phyloP scores from a whole-genome alignment of 2,329 filamentous ascomycete genomes.

The Alternaria incomplexa region DNA sequence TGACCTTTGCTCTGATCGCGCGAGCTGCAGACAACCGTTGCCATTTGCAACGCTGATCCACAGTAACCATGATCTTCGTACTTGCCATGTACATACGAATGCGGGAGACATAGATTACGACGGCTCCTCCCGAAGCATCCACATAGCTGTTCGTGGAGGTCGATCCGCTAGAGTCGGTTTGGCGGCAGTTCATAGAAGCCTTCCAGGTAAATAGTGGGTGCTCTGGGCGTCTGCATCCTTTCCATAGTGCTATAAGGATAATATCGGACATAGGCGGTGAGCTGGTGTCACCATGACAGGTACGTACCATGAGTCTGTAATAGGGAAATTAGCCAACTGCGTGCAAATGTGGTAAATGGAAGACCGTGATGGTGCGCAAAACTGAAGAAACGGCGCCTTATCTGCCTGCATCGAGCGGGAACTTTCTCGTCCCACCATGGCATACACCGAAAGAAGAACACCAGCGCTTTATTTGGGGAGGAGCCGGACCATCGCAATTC shows the following conservation, averaged over 20 bases:
- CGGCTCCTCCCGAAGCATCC: background rate
- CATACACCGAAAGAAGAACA: constrained; percentile 19
- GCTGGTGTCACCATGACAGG: constrained; percentile 25
- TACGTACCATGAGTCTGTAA: constrained; percentile 23
- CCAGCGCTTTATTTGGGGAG: constrained; percentile 15
- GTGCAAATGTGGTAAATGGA: constrained; percentile 8
- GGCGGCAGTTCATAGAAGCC: constrained; percentile 15
- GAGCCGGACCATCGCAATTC: constrained; percentile 2
- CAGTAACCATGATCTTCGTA: background rate
- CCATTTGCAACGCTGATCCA: constrained; percentile 17
- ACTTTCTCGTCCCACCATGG: constrained; percentile 30
- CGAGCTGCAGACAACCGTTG: constrained; percentile 28
- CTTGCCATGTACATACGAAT: background rate
- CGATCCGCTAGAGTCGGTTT: background rate
- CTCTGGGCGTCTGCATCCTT: background rate
- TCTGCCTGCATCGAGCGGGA: constrained; percentile 23
- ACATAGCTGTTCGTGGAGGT: background rate
- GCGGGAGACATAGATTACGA: background rate
- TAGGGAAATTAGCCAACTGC: constrained; percentile 3
- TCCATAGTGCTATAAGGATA: constrained; percentile 11
- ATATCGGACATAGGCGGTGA: constrained; percentile 30
- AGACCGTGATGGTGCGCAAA: constrained; percentile 26
- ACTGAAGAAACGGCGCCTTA: constrained; percentile 13
- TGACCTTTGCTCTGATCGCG: constrained; percentile 16
- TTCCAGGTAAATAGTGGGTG: background rate